phyloP scores from a whole-genome alignment of 192 early-diverging fungal species.

The Phlyctochytrium planicorne region DNA sequence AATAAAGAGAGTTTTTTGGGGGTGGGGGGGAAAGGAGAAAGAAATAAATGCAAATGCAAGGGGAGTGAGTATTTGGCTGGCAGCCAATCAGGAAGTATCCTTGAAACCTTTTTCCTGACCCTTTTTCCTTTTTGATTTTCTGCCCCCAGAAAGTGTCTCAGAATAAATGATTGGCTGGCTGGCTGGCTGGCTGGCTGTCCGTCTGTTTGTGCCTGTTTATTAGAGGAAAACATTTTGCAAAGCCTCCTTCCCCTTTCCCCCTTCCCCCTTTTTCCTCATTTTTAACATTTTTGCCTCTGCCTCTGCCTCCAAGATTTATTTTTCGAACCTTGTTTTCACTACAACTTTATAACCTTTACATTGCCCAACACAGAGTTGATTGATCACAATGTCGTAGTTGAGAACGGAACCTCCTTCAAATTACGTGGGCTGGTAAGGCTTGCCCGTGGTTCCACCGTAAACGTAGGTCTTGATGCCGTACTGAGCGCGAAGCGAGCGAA shows the following conservation, averaged over 20 bases:
- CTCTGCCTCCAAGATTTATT: too few relatives aligned
- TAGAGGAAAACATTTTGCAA: too few relatives aligned
- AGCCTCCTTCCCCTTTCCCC: too few relatives aligned
- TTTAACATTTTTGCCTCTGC: too few relatives aligned
- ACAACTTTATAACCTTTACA: too few relatives aligned
- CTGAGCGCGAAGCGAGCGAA: neutral
- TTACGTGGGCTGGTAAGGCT: neutral
- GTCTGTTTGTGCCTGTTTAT: too few relatives aligned
- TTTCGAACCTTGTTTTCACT: too few relatives aligned
- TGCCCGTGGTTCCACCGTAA: constrained; percentile 11
- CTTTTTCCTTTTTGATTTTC: neutral
- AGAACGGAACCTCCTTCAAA: constrained; percentile 7
- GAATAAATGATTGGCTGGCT: neutral
- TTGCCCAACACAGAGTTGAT: too few relatives aligned
- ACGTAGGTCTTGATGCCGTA: constrained; percentile 10
- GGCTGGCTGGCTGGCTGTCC: neutral
- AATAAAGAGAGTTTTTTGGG: neutral
- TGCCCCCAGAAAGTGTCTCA: neutral
- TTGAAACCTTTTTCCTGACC: neutral
- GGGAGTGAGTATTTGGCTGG: neutral
- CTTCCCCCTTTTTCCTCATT: too few relatives aligned
- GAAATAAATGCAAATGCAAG: neutral
- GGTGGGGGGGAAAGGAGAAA: neutral
- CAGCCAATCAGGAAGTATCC: neutral
- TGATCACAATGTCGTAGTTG: neutral